Evolutionary conservation across 2,329 filamentous ascomycete genomes (phyloP), one percentile per base, ranked within the genome.

Genomic region (Epichloe amarillans): DNA sequence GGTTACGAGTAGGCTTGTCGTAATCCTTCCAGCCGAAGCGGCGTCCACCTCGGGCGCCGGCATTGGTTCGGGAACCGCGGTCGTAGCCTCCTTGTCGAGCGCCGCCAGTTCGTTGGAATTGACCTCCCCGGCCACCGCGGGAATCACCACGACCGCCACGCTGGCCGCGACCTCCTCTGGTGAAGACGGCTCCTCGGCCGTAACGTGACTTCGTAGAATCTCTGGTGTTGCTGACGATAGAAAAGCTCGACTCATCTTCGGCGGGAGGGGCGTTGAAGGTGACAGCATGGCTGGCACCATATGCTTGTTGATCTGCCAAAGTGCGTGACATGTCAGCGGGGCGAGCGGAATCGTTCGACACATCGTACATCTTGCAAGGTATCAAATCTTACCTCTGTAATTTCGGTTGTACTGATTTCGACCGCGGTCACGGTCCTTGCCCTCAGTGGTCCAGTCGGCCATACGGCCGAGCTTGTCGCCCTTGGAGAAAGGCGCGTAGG

Each of bases 21-120:
- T 89, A 95, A 68, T 98, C 93, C 72, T 93, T 95, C 91, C 93
- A 97, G 66, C 93, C 93, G 64, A 96, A 96, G 60, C 93, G 83
- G 59, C 93, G 84, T 48, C 88, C 86, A 54, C 87, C 83, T 57
- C 86, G 75, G 44, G 82, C 82, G 61, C 83, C 60, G 50, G 83
- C 77, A 49, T 78, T 80, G 54, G 77, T 76, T 52, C 88, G 79
- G 36, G 83, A 84, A 46, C 85, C 83, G 64, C 80, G 80, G 62
- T 93, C 86, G 64, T 89, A 88, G 60, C 76, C 78, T 59, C 76
- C 78, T 60, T 79, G 76, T 62, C 87, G 82, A 50, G 82, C 84
- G 62, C 82, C 77, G 55, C 82, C 81, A 49, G 82, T 80, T 58
- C 88, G 82, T 72, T 88, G 84, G 69, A 89, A 84, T 55, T 75